phyloP scores from a whole-genome alignment of 371 early-diverging fungal genomes.

The Umbelopsis sp. region DNA sequence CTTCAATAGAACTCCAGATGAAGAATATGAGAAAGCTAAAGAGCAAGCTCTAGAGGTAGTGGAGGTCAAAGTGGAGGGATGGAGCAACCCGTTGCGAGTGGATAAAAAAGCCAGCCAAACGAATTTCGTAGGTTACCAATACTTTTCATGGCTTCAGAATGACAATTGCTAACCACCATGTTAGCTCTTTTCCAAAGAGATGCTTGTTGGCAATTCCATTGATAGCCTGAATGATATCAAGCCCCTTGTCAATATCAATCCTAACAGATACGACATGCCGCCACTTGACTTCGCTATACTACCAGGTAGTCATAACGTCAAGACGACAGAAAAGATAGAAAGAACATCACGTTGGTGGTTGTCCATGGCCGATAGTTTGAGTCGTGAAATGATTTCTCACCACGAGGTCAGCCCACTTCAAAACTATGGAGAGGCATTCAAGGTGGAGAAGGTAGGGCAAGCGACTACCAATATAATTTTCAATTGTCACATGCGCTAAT shows the following conservation, averaged over 20 bases:
- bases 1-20: background rate
- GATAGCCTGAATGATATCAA: background rate
- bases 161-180: too few species aligned
- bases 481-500: background rate
- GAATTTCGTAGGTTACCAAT: background rate
- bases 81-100: background rate
- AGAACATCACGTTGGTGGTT: slow-evolving; percentile 3
- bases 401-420: background rate
- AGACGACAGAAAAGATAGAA: slow-evolving; percentile 4
- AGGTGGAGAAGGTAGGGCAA: background rate
- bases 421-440: background rate
- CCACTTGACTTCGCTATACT: background rate
- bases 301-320: background rate
- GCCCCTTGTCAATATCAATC: background rate
- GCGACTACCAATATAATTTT: background rate
- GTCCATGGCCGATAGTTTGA: background rate
- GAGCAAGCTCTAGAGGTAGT: background rate
- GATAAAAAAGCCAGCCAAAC: background rate
- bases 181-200: background rate
- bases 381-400: background rate
- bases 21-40: background rate
- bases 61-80: slow-evolving; percentile 2
- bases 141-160: background rate
- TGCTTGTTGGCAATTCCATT: background rate
- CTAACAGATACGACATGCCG: background rate